Evolutionary conservation across 345 rosid genomes (phyloP).

Genomic region (Corymbia maculata): DNA sequence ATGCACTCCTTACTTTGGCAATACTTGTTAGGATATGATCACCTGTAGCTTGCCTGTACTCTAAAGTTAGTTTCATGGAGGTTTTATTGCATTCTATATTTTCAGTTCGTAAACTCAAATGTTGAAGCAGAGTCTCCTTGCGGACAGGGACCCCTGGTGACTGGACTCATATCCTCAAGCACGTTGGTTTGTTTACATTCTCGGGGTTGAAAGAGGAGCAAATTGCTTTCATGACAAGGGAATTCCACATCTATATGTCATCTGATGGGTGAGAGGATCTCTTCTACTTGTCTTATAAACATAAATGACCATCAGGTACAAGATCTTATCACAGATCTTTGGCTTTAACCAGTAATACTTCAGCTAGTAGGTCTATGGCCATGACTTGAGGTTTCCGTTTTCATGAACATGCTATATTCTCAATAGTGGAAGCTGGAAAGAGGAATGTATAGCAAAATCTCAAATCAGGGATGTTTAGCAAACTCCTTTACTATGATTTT

Average conservation of each 20-base stretch:
- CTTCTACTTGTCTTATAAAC: not conserved
- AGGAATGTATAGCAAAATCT: not conserved
- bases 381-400: not conserved
- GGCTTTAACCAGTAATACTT: not conserved
- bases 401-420: not conserved
- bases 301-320: not conserved
- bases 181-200: conserved; percentile 40
- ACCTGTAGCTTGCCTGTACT: not conserved
- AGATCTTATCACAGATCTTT: not conserved
- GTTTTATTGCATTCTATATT: not conserved
- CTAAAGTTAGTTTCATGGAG: not conserved
- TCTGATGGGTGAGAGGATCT: conserved; percentile 35
- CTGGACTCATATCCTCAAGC: conserved; percentile 48
- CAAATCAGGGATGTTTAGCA: not conserved
- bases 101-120: not conserved
- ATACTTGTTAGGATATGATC: not conserved
- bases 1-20: not conserved
- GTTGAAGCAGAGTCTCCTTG: not conserved
- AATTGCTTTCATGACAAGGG: conserved; percentile 31
- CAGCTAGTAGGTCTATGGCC: not conserved
- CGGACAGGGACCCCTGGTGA: conserved; percentile 45
- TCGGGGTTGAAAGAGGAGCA: conserved; percentile 36
- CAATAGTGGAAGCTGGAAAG: not conserved
- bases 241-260: conserved; percentile 50
- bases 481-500: not conserved